A percentile compares a stretch with the other conserved stretches of the same genome.
Conservation (phyloP, 139 green algal species). For the Chlorella sp. region DNA sequence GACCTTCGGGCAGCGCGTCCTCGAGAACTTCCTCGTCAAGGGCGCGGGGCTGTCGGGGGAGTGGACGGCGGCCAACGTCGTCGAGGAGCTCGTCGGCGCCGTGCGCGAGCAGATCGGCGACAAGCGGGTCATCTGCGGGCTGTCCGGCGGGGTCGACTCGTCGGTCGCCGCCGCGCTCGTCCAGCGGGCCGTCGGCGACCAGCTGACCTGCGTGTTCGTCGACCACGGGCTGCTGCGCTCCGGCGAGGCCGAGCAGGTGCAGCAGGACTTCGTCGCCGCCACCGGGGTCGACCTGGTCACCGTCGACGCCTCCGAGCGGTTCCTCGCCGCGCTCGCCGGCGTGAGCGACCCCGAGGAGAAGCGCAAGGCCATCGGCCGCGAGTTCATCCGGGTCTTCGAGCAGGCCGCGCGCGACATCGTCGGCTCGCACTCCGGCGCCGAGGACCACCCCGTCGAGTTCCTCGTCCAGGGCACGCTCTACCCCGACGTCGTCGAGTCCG, state of each 20-base stretch:
- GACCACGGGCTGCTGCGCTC: slow-evolving; percentile 96
- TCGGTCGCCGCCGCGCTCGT: slow-evolving; percentile 94
- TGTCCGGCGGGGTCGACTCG: slow-evolving; percentile 95
- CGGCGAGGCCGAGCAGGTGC: slow-evolving; percentile 50
- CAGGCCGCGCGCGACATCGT: slow-evolving; percentile 70
- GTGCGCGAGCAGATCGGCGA: slow-evolving; percentile 71
- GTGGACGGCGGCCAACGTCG: slow-evolving; percentile 94
- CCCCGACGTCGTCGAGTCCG: slow-evolving; percentile 97
- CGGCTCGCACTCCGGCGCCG: slow-evolving; percentile 58
- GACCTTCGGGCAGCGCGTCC: slow-evolving; percentile 74
- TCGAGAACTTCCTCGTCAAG: slow-evolving; percentile 85
- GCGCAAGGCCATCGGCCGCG: slow-evolving; percentile 91
- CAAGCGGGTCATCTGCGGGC: slow-evolving; percentile 94
- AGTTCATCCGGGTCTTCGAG: slow-evolving; percentile 93
- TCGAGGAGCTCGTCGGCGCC: slow-evolving; percentile 85
- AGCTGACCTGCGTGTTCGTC: slow-evolving; percentile 98
- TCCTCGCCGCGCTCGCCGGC: slow-evolving; percentile 55
- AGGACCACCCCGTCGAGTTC: too few relatives aligned
- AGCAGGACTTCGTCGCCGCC: too few relatives aligned
- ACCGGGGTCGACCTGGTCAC: slow-evolving; percentile 92
- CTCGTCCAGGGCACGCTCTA: slow-evolving; percentile 83
- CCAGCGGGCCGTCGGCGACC: slow-evolving; percentile 80
- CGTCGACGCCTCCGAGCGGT: slow-evolving; percentile 68
- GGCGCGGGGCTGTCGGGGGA: slow-evolving; percentile 54
- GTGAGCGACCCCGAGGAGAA: slow-evolving; percentile 93